Conservation (phyloP, 2,329 filamentous ascomycete species). For the Pseudopyricularia javanii region DNA sequence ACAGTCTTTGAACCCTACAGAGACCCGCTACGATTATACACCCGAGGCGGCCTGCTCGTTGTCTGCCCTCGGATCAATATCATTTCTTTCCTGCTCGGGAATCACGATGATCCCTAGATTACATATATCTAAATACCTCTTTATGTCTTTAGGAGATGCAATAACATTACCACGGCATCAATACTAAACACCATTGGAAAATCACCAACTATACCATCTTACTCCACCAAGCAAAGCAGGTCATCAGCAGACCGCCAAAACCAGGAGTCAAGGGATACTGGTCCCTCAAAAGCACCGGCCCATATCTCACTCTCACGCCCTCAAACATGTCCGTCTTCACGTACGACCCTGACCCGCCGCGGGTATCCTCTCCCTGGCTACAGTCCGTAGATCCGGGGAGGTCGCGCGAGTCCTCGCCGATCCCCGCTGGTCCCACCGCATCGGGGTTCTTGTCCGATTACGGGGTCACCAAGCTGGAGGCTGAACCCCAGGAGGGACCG, state of each 20-base stretch:
- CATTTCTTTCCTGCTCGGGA: neutral
- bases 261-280: neutral
- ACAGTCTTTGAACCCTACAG: neutral
- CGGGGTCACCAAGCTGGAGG: conserved; percentile 63
- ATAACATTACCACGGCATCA: conserved; percentile 9
- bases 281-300: too few species aligned
- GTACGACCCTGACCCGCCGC: conserved; percentile 75
- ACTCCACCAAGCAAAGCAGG: neutral
- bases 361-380: conserved; percentile 86
- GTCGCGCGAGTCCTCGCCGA: conserved; percentile 16
- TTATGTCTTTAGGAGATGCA: conserved; percentile 11
- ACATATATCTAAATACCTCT: conserved; percentile 12
- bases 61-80: neutral
- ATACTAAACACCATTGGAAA: neutral
- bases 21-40: neutral
- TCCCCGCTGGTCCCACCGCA: conserved; percentile 15
- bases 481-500: conserved; percentile 87
- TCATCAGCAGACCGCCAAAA: neutral
- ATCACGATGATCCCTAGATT: conserved; percentile 28
- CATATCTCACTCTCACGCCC: neutral
- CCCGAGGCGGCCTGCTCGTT: neutral
- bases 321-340: conserved; percentile 86
- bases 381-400: conserved; percentile 35
- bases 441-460: conserved; percentile 40
- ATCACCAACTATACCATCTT: neutral